Evolutionary conservation across 805 yeast species (phyloP).

Genomic region (Wickerhamomyces hampshirensis): DNA sequence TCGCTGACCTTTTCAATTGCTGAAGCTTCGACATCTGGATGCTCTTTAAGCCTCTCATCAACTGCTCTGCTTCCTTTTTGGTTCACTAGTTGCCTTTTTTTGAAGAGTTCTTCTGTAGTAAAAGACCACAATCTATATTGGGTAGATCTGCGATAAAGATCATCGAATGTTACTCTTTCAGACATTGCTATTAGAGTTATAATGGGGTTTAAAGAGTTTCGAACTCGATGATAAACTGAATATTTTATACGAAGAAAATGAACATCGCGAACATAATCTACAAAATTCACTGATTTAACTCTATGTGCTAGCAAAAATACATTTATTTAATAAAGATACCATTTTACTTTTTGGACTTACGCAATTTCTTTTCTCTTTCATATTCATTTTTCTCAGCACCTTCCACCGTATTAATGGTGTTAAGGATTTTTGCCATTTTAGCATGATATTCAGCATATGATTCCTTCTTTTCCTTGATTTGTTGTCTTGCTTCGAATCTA

Average conservation of each 20-base stretch:
- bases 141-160: slow-evolving; percentile 78
- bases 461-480: slow-evolving; percentile 69
- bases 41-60: slow-evolving; percentile 29
- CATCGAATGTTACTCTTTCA: slow-evolving; percentile 65
- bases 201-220: too few relatives aligned
- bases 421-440: slow-evolving; percentile 83
- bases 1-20: slow-evolving; percentile 38
- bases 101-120: slow-evolving; percentile 50
- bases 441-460: slow-evolving; percentile 77
- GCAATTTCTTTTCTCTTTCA: slow-evolving; percentile 73
- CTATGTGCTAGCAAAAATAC: too few relatives aligned
- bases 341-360: slow-evolving; percentile 43
- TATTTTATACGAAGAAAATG: too few relatives aligned
- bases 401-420: slow-evolving; percentile 86
- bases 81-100: slow-evolving; percentile 46
- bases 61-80: slow-evolving; percentile 41
- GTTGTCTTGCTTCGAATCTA: slow-evolving; percentile 81
- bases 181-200: slow-evolving; percentile 3
- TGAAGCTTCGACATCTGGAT: slow-evolving; percentile 27
- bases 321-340: too few relatives aligned
- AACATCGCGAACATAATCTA: too few relatives aligned
- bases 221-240: too few relatives aligned
- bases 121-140: slow-evolving; percentile 88
- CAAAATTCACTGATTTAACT: too few relatives aligned
- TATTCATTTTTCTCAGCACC: slow-evolving; percentile 93